These are phyloP conservation scores for Yamadazyma sp. DNA, from an alignment of 1,139 yeast species.

Conservation along the genomic window DNA sequence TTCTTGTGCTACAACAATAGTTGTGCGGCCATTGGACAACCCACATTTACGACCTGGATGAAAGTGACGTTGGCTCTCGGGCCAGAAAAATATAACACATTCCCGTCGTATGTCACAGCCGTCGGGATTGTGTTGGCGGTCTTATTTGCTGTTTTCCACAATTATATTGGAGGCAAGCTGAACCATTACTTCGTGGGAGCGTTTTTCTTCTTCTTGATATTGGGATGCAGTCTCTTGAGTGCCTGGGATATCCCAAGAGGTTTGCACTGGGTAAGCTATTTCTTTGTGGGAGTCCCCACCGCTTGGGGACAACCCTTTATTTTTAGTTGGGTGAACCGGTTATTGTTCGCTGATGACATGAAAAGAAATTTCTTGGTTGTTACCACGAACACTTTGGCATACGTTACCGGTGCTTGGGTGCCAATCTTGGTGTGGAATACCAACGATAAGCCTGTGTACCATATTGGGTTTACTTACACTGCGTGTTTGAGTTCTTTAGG, in stretches of 20 bases:
- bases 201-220: constrained; percentile 34
- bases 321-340: too few species aligned
- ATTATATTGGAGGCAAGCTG: constrained; percentile 42
- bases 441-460: constrained; percentile 45
- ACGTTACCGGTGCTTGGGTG: constrained; percentile 51
- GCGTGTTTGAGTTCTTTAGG: constrained; percentile 46
- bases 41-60: too few species aligned
- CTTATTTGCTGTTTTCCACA: constrained; percentile 40
- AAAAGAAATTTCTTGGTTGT: constrained; percentile 29
- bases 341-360: constrained; percentile 27
- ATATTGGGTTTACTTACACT: constrained; percentile 51
- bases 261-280: constrained; percentile 51
- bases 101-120: constrained; percentile 49
- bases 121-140: constrained; percentile 43
- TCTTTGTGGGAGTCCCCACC: constrained; percentile 47
- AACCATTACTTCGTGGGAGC: constrained; percentile 36
- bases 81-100: constrained; percentile 44
- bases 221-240: constrained; percentile 46
- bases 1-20: constrained; percentile 46
- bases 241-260: constrained; percentile 48
- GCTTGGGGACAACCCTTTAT: constrained; percentile 46
- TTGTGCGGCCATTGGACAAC: too few species aligned
- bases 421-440: constrained; percentile 51
- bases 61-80: constrained; percentile 30
- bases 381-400: constrained; percentile 47